A percentile compares a stretch with the other conserved stretches of the same genome.
phyloP scores from a whole-genome alignment of 768 basidiomycete species.

The Tricholoma sp. region DNA sequence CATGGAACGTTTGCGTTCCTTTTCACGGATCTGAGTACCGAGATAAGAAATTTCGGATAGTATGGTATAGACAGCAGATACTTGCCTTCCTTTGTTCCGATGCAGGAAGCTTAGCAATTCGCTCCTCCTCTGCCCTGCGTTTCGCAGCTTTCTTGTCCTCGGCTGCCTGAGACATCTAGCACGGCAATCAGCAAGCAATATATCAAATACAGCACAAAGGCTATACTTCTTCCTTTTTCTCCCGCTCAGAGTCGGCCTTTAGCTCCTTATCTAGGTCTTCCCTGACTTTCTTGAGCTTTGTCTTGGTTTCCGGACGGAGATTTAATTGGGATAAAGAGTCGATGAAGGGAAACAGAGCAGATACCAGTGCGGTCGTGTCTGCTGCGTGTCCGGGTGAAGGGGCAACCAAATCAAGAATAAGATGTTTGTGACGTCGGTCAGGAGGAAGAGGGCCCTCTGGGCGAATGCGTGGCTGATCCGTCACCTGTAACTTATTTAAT shows the following conservation, averaged over 20 bases:
- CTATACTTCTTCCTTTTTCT: constrained; percentile 65
- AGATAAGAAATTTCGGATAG: background rate
- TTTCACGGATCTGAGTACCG: constrained; percentile 52
- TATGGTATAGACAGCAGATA: background rate
- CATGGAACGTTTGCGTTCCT: constrained; percentile 68
- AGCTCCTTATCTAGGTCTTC: constrained; percentile 69
- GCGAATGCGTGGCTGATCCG: constrained; percentile 78
- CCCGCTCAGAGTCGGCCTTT: constrained; percentile 59
- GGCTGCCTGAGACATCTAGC: constrained; percentile 37
- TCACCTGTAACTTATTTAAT: constrained; percentile 41
- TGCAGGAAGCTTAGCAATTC: constrained; percentile 65
- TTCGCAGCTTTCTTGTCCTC: constrained; percentile 73
- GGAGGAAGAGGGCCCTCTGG: constrained; percentile 49
- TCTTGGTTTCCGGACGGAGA: constrained; percentile 77
- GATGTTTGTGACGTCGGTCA: constrained; percentile 59
- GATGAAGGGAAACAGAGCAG: constrained; percentile 68
- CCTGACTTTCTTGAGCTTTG: constrained; percentile 69
- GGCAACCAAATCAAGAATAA: constrained; percentile 61
- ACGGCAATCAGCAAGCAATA: background rate
- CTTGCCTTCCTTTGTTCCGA: constrained; percentile 79
- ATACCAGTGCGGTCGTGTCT: constrained; percentile 55
- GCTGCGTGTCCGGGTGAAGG: constrained; percentile 45
- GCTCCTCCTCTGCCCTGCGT: constrained; percentile 68
- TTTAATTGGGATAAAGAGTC: constrained; percentile 57
- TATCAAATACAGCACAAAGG: background rate